Base-by-base conservation (phyloP, 306 rosid species). In the Calophaca sinica region DNA sequence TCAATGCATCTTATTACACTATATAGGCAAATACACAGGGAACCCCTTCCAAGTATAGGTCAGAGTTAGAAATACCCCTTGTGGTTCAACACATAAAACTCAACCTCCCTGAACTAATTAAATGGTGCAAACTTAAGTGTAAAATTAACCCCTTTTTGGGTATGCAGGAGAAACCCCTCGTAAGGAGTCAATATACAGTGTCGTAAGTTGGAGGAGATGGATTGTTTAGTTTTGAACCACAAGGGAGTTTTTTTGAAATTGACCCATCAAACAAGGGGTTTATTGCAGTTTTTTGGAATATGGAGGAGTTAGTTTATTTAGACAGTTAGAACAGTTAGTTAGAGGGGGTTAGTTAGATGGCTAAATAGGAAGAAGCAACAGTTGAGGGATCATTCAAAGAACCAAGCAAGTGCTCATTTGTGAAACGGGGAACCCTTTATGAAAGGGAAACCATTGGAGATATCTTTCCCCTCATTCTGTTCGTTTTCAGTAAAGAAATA, bases 21-120 rank as follows among this genome's bases (percentile, higher is more conserved):
- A 48, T 53, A 20, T 29, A 53, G 13, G 57, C 31, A 6, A 59
- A 48, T 58, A 26, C 46, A 36, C 36, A 49, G 48, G 62, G 14
- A 59, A 28, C 51, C 70, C 49, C 70, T 6, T 63, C 26, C 33
- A 70, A 77, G 52, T 67, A 66, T 55, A 77, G 55, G 48, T 20
- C 36, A 66, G 28, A 26, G 33, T 77, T 60, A 12, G 44, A 57
- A 68, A 68, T 62, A 46, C 7, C 20, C 55, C 2, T 55, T 32
- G 50, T 20, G 48, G 54, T 44, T 54, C 68, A 76, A 20, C 59
- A 53, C 20, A 8, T 58, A 5, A 69, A 52, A 76, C 29, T 20
- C 13, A n/a, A 33, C 42, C 42, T 33, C 68, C 53, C 45, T 58
- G 49, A 58, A 46, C 35, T 6, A 26, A 55, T 2, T 53, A 55